Evolutionary conservation across 805 yeast genomes (phyloP), one percentile per base, ranked within the genome.

Genomic region (Nakazawaea wyomingensis): DNA sequence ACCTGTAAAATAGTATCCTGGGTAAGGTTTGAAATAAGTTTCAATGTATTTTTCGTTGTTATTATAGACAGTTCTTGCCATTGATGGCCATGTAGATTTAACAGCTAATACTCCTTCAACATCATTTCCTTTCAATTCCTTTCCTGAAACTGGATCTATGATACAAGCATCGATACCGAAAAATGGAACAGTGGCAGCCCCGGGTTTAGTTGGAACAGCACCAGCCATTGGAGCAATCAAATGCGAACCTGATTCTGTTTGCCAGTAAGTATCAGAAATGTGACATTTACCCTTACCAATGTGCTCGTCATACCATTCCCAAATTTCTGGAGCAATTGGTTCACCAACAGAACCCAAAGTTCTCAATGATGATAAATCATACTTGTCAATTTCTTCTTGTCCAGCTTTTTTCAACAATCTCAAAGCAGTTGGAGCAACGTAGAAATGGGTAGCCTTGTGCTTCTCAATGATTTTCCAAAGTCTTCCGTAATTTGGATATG

Each of bases 341-440:
- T 93, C 99, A 63, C 99, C 99, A 39, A 91, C 99, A 14, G 97
- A 87, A 47, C 99, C 99, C 52, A 91, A 74, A 17, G 89, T 88
- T 65, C 98, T 83, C 57, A 93, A 67, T n/a, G 95, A 80, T 17
- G 84, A 76, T 50, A 89, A 76, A 62, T 89, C 93, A 61, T 82
- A 88, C 54, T 83, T 80, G 48, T 74, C 78, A 59, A 93, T 86
- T 60, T 74, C 85, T 38, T 79, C 76, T 61, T 86, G 87, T 55
- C 99, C 99, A 41, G 95, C 95, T 45, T 63, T 64, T 61, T 74
- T 76, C 63, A 93, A 81, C 61, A 93, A 75, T 65, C 99, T 83
- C 59, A 93, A 75, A 14, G 98, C 98, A 33, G 99, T 93, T 61
- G 99, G 99, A 5, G 99, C 99, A 52, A 93, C 96, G 66, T 93